Evolutionary conservation across 2,329 filamentous ascomycete genomes (phyloP).

Genomic region (Ilyonectria robusta): DNA sequence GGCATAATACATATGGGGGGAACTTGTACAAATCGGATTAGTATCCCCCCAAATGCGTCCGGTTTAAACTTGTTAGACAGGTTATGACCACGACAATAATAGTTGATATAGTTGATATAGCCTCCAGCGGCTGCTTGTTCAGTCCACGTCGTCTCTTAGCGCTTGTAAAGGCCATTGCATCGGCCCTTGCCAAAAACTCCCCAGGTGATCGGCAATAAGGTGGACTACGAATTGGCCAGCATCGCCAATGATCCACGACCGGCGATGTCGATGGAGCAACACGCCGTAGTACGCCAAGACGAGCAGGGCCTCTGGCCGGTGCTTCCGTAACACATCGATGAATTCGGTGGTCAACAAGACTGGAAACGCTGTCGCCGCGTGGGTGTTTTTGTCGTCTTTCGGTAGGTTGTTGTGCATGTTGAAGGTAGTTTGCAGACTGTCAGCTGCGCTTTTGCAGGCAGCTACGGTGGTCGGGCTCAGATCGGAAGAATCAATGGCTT

Average conservation of each 20-base stretch:
- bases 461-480: constrained; percentile 44
- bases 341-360: constrained; percentile 51
- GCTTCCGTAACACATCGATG: constrained; percentile 52
- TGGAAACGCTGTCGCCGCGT: constrained; percentile 51
- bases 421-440: constrained; percentile 52
- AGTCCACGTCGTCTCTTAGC: not conserved
- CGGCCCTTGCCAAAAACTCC: constrained; percentile 51
- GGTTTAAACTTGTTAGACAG: too few species aligned
- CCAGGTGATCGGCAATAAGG: constrained; percentile 50
- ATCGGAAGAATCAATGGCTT: constrained; percentile 51
- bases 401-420: constrained; percentile 48
- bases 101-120: too few species aligned
- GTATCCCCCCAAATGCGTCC: too few species aligned
- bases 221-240: constrained; percentile 51
- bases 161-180: constrained; percentile 50
- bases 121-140: not conserved
- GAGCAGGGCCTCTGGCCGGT: constrained; percentile 59
- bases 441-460: constrained; percentile 48
- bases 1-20: too few species aligned
- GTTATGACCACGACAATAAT: too few species aligned
- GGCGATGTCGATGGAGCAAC: constrained; percentile 58
- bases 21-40: too few species aligned
- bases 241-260: constrained; percentile 57
- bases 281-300: constrained; percentile 66
- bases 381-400: constrained; percentile 34